These are phyloP conservation scores for Mycothermus thermophilus DNA, from an alignment of 495 filamentous ascomycete genomes.

Conservation along the genomic window DNA sequence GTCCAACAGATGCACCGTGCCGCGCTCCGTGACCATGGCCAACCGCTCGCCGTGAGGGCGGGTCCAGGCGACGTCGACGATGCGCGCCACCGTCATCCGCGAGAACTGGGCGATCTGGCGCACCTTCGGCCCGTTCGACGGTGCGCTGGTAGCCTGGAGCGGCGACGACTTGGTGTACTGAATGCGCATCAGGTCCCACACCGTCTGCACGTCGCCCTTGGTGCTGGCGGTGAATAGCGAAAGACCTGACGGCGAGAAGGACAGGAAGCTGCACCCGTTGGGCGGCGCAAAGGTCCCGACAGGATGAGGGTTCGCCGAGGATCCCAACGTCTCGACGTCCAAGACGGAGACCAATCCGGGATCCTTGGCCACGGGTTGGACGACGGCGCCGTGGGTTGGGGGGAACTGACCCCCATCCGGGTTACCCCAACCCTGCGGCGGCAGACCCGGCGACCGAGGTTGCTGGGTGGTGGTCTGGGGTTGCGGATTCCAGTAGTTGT, in stretches of 20 bases:
- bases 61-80: slow-evolving; percentile 82
- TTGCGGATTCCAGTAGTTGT: slow-evolving; percentile 66
- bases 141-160: slow-evolving; percentile 27
- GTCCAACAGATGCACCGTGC: slow-evolving; percentile 87
- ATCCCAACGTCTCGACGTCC: slow-evolving; percentile 53
- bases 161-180: slow-evolving; percentile 40
- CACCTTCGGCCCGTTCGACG: slow-evolving; percentile 37
- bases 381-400: slow-evolving; percentile 54
- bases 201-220: slow-evolving; percentile 81
- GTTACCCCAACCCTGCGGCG: slow-evolving; percentile 25
- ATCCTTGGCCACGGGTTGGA: slow-evolving; percentile 42
- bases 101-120: slow-evolving; percentile 76
- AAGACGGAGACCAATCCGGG: slow-evolving; percentile 72
- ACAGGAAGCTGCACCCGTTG: slow-evolving; percentile 81
- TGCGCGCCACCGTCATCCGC: slow-evolving; percentile 77
- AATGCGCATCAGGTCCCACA: slow-evolving; percentile 84
- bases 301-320: slow-evolving; percentile 39
- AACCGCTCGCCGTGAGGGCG: slow-evolving; percentile 64
- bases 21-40: slow-evolving; percentile 77
- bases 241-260: slow-evolving; percentile 73
- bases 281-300: slow-evolving; percentile 68
- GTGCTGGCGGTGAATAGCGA: slow-evolving; percentile 76
- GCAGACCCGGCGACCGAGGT: slow-evolving; percentile 22
- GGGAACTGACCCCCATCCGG: slow-evolving; percentile 51
- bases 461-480: slow-evolving; percentile 26